Conservation (phyloP, 2,329 filamentous ascomycete genomes). For the Hypoxylon sp. region DNA sequence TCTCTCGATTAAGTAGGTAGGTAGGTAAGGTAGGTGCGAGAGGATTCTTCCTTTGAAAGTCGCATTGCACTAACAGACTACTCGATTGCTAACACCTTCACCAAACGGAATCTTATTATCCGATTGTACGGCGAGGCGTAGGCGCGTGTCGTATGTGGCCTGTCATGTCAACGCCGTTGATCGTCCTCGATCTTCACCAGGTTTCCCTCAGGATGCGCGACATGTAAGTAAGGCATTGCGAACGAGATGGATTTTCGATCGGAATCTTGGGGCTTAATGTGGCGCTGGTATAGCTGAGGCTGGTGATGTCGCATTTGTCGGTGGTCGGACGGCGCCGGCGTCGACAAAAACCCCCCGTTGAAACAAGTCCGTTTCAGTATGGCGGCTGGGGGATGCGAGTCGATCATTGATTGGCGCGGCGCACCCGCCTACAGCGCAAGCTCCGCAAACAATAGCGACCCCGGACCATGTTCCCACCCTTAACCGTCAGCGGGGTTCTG, state of each 20-base stretch:
- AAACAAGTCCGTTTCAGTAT: slow-evolving; percentile 39
- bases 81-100: neutral
- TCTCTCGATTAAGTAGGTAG: slow-evolving; percentile 44
- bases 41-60: slow-evolving; percentile 12
- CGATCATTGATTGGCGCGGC: slow-evolving; percentile 33
- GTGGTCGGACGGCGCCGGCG: slow-evolving; percentile 19
- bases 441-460: no score
- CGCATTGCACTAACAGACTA: neutral
- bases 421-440: slow-evolving; percentile 19
- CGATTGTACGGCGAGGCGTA: no score
- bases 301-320: slow-evolving; percentile 60
- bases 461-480: slow-evolving; percentile 31
- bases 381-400: slow-evolving; percentile 12
- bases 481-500: slow-evolving; percentile 22
- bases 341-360: slow-evolving; percentile 22
- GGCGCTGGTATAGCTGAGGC: slow-evolving; percentile 53
- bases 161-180: neutral
- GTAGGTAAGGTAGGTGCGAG: slow-evolving; percentile 64
- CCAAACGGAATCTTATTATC: neutral
- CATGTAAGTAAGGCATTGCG: neutral
- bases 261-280: neutral
- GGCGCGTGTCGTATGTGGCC: neutral
- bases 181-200: neutral
- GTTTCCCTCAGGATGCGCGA: neutral
- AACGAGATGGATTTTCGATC: neutral